These are phyloP conservation scores for Apiospora hydei DNA, from an alignment of 2,329 filamentous ascomycete genomes.

Conservation along the genomic window DNA sequence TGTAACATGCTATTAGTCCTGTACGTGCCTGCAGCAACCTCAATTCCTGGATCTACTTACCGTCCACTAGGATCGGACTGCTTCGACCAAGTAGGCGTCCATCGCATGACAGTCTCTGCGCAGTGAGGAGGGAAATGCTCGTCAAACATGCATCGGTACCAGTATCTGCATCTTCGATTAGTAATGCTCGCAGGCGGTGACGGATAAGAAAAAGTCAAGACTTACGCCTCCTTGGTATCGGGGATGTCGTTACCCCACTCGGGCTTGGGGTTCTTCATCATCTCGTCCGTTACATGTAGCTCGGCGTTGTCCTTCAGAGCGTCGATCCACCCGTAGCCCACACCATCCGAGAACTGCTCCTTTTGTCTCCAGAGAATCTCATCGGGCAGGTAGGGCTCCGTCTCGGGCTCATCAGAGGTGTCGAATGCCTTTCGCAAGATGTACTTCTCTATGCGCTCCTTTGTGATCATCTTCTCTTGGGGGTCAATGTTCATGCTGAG, in stretches of 20 bases:
- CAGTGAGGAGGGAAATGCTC: conserved; percentile 96
- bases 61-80: conserved; percentile 95
- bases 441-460: conserved; percentile 93
- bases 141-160: conserved; percentile 98
- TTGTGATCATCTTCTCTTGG: conserved; percentile 92
- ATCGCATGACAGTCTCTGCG: conserved; percentile 91
- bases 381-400: conserved; percentile 88
- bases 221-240: conserved; percentile 93
- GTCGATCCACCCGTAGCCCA: conserved; percentile 99
- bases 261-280: conserved; percentile 97
- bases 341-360: conserved; percentile 98
- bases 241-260: conserved; percentile 95
- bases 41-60: conserved; percentile 53
- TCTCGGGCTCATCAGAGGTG: conserved; percentile 82
- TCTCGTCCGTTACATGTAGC: conserved; percentile 89
- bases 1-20: conserved; percentile 41
- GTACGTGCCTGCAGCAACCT: neutral
- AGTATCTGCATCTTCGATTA: conserved; percentile 68
- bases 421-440: conserved; percentile 98
- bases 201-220: conserved; percentile 33
- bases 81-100: conserved; percentile 97
- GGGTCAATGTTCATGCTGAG: conserved; percentile 93
- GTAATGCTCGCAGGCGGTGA: conserved; percentile 24
- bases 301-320: conserved; percentile 94
- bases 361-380: conserved; percentile 98